Evolutionary conservation across 2,329 filamentous ascomycete genomes (phyloP).

Genomic region (Aspergillus ochraceus): DNA sequence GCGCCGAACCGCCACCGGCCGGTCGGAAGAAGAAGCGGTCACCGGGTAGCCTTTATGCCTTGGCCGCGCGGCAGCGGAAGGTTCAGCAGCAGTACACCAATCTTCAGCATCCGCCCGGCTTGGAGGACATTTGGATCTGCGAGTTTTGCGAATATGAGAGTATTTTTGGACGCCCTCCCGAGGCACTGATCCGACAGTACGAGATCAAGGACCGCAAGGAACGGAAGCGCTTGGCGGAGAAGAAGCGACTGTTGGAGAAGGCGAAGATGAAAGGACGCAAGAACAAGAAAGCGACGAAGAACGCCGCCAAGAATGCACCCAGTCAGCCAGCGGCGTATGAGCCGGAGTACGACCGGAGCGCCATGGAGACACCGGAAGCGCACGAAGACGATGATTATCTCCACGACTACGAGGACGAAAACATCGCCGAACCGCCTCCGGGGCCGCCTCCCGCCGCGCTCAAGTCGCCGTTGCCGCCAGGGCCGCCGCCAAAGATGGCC

Average conservation of each 20-base stretch:
- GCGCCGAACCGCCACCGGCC: conserved; percentile 48
- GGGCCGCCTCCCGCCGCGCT: conserved; percentile 57
- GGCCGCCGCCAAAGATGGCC: conserved; percentile 49
- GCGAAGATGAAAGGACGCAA: conserved; percentile 92
- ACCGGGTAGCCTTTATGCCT: conserved; percentile 68
- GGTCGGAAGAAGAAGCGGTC: conserved; percentile 66
- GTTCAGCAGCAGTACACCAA: conserved; percentile 76
- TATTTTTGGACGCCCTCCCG: conserved; percentile 86
- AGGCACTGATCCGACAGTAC: conserved; percentile 83
- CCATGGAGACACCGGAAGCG: conserved; percentile 42
- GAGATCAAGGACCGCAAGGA: conserved; percentile 90
- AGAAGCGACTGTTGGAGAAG: conserved; percentile 81
- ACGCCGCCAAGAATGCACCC: conserved; percentile 50
- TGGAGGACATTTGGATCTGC: conserved; percentile 87
- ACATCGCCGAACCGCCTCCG: conserved; percentile 38
- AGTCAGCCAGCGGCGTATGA: conserved; percentile 37
- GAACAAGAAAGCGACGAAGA: conserved; percentile 78
- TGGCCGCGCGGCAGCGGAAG: conserved; percentile 75
- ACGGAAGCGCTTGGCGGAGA: conserved; percentile 81
- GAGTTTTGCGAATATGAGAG: conserved; percentile 97
- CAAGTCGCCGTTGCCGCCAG: conserved; percentile 66
- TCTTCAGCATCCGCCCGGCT: conserved; percentile 67
- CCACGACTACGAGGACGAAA: conserved; percentile 54
- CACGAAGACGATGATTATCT: conserved; percentile 53
- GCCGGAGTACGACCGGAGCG: conserved; percentile 42